Percentiles rank a stretch among this genome's conserved stretches.
Evolutionary conservation across 129 eudicot genomes (phyloP).

Genomic region (Kitagawia praeruptora): DNA sequence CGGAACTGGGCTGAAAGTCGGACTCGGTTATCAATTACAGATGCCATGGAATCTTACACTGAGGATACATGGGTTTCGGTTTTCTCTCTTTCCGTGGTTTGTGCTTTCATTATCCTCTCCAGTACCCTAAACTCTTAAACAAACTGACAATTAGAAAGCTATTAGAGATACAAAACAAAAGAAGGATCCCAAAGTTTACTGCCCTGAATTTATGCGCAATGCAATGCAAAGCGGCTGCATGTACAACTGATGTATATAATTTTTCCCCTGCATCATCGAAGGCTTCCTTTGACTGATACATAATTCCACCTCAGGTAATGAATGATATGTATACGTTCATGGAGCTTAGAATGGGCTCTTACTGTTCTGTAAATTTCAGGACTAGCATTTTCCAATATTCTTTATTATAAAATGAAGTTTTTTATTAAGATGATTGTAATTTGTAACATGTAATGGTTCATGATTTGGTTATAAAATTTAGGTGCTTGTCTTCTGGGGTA

Average conservation of each 20-base stretch:
- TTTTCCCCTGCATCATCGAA: slow-evolving; percentile 14
- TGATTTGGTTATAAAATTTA: background rate
- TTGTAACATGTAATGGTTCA: slow-evolving; percentile 17
- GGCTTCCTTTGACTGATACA: slow-evolving; percentile 5
- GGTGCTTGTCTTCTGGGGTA: background rate
- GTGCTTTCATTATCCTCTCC: slow-evolving; percentile 88
- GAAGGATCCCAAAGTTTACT: background rate
- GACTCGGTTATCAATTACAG: slow-evolving; percentile 84
- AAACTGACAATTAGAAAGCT: slow-evolving; percentile 1
- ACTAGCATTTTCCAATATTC: slow-evolving; percentile 12
- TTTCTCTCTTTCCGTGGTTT: slow-evolving; percentile 84
- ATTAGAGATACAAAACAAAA: background rate
- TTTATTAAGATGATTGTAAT: slow-evolving; percentile 32
- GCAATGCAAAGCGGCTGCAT: slow-evolving; percentile 1
- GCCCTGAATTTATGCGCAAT: background rate
- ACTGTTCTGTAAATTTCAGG: slow-evolving; percentile 17
- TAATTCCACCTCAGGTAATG: background rate
- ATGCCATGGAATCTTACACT: slow-evolving; percentile 96
- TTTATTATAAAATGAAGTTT: slow-evolving; percentile 18
- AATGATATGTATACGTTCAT: background rate
- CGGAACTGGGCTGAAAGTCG: slow-evolving; percentile 99
- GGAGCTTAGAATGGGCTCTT: slow-evolving; percentile 2
- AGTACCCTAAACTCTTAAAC: slow-evolving; percentile 38
- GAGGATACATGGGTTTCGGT: slow-evolving; percentile 98
- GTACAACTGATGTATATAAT: slow-evolving; percentile 1